Evolutionary conservation across 371 early-diverging fungal species (phyloP).

Genomic region (Haplosporangium sp.): DNA sequence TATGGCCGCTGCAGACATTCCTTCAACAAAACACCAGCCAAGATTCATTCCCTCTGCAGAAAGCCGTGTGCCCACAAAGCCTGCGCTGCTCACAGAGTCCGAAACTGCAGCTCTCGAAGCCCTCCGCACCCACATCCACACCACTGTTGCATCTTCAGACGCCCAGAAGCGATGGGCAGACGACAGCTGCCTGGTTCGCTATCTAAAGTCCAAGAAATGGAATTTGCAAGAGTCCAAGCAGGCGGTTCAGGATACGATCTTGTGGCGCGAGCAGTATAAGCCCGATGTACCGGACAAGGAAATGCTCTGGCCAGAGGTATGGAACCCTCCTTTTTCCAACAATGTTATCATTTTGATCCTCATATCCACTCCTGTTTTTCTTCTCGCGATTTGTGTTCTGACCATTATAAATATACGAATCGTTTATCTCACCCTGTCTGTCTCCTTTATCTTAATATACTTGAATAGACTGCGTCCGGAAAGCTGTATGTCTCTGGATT

Average conservation of each 20-base stretch:
- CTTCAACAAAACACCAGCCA: constrained; percentile 11
- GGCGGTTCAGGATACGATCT: constrained; percentile 75
- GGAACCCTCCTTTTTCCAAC: neutral
- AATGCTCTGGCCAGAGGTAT: constrained; percentile 79
- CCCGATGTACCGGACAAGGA: constrained; percentile 80
- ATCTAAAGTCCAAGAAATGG: constrained; percentile 85
- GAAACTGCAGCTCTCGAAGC: constrained; percentile 60
- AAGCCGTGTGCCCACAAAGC: constrained; percentile 15
- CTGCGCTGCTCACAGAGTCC: constrained; percentile 55
- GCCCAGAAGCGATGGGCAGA: constrained; percentile 67
- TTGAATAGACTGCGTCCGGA: constrained; percentile 74
- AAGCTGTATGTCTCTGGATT: constrained; percentile 87
- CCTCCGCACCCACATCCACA: constrained; percentile 62
- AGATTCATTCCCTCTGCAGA: constrained; percentile 25
- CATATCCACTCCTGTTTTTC: neutral
- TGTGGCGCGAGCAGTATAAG: constrained; percentile 81
- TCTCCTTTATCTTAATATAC: neutral
- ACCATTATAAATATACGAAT: neutral
- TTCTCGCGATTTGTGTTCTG: neutral
- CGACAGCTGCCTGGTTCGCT: constrained; percentile 72
- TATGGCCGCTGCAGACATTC: constrained; percentile 8
- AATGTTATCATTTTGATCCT: neutral
- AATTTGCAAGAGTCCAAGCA: constrained; percentile 67
- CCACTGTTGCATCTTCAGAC: constrained; percentile 59
- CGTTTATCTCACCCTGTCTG: neutral